A percentile compares a stretch with the other conserved stretches of the same genome.
phyloP scores from a whole-genome alignment of 495 filamentous ascomycete species.

The Daldinia loculata region DNA sequence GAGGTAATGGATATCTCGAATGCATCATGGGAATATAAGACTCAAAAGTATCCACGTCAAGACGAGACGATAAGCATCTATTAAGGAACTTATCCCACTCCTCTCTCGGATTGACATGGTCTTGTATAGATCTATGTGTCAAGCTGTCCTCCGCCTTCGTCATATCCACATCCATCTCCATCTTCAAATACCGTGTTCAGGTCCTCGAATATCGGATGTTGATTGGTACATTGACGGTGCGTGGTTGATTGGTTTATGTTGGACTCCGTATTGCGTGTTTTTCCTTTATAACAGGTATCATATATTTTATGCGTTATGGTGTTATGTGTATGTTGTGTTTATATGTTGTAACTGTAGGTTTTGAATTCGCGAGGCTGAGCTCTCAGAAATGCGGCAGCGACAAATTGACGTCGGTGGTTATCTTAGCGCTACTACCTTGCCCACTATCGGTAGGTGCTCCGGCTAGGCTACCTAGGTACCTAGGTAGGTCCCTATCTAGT shows the following conservation, averaged over 20 bases:
- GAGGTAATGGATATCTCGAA: slow-evolving; percentile 55
- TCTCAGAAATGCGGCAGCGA: neutral
- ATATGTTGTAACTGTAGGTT: neutral
- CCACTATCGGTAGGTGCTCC: slow-evolving; percentile 23
- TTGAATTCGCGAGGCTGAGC: slow-evolving; percentile 24
- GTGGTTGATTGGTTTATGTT: neutral
- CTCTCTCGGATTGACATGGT: slow-evolving; percentile 10
- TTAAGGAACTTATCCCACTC: slow-evolving; percentile 60
- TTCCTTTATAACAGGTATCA: neutral
- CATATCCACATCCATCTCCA: slow-evolving; percentile 40
- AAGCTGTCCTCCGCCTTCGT: neutral
- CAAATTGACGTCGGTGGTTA: slow-evolving; percentile 34
- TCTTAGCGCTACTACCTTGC: slow-evolving; percentile 31
- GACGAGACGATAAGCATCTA: slow-evolving; percentile 55
- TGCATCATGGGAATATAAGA: slow-evolving; percentile 50
- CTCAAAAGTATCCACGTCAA: slow-evolving; percentile 58
- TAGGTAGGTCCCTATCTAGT: neutral
- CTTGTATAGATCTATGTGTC: neutral
- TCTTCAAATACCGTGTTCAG: neutral
- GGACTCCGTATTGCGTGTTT: neutral
- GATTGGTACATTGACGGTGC: neutral
- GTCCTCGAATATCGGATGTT: neutral
- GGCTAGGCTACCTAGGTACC: neutral
- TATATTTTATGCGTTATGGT: neutral
- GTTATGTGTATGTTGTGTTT: neutral